phyloP scores from a whole-genome alignment of 2,329 filamentous ascomycete genomes.

The Byssothecium circinans region DNA sequence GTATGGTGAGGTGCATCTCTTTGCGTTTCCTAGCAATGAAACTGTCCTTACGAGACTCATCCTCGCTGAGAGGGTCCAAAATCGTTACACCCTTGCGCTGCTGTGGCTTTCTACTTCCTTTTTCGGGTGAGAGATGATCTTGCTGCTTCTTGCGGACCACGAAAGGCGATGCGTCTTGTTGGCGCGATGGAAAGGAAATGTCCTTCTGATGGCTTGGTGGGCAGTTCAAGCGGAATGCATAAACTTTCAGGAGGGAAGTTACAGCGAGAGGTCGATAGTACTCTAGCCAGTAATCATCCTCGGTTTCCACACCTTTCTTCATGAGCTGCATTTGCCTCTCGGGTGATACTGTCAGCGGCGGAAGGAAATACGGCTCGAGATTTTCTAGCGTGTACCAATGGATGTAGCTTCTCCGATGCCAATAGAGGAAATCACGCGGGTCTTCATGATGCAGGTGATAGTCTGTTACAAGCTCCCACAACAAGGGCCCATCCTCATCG shows the following conservation, averaged over 20 bases:
- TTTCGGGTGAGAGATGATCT: constrained; percentile 62
- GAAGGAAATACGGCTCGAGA: constrained; percentile 65
- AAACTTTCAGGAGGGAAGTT: constrained; percentile 89
- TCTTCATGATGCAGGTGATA: constrained; percentile 94
- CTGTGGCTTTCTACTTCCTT: constrained; percentile 62
- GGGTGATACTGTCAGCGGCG: constrained; percentile 52
- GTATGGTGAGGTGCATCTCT: constrained; percentile 24
- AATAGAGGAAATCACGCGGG: constrained; percentile 71
- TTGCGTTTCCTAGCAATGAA: constrained; percentile 23
- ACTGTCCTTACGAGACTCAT: constrained; percentile 23
- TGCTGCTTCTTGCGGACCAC: constrained; percentile 63
- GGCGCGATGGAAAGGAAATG: constrained; percentile 69
- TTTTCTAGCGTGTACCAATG: constrained; percentile 81
- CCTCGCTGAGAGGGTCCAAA: constrained; percentile 58
- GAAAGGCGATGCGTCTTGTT: constrained; percentile 87
- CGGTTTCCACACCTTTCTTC: constrained; percentile 55
- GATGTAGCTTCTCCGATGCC: constrained; percentile 72
- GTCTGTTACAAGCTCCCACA: constrained; percentile 94
- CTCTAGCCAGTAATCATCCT: constrained; percentile 96
- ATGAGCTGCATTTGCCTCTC: constrained; percentile 14
- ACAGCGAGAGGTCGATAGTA: constrained; percentile 89
- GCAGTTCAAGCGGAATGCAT: constrained; percentile 82
- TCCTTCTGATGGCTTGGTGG: constrained; percentile 79
- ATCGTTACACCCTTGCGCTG: constrained; percentile 70
- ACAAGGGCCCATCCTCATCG: constrained; percentile 82